Evolutionary conservation across 129 eudicot genomes (phyloP).

Genomic region (Tagetes erecta): DNA sequence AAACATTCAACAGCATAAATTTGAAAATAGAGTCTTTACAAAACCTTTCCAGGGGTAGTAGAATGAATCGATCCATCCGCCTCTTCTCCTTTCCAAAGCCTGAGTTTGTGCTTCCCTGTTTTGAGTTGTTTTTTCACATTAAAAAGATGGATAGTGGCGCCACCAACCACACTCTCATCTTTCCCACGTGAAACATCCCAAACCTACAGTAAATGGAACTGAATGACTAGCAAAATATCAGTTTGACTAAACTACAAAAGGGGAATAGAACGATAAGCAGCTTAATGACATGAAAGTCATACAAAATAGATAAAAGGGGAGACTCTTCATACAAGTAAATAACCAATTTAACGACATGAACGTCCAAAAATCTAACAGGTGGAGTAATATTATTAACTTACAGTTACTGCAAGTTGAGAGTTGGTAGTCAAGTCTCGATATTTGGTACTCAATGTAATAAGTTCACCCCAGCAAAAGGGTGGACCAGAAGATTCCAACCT

Average conservation of each 20-base stretch:
- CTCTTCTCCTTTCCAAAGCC: constrained; percentile 93
- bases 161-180: constrained; percentile 84
- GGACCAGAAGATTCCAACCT: constrained; percentile 90
- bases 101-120: constrained; percentile 95
- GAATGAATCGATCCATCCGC: constrained; percentile 95
- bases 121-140: constrained; percentile 88
- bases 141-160: constrained; percentile 93
- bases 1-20: neutral
- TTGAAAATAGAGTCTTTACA: constrained; percentile 14
- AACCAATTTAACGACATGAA: too few species aligned
- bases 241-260: constrained; percentile 14
- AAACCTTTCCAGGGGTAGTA: constrained; percentile 97
- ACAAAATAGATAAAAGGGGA: neutral
- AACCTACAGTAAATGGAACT: constrained; percentile 49
- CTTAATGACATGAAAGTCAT: neutral
- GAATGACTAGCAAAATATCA: constrained; percentile 2
- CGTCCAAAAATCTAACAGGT: neutral
- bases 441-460: constrained; percentile 86
- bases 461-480: constrained; percentile 89
- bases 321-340: neutral
- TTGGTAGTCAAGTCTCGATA: constrained; percentile 90
- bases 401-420: constrained; percentile 83
- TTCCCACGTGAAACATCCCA: constrained; percentile 96
- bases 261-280: neutral
- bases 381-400: constrained; percentile 31